Percentiles rank a stretch among this genome's conserved stretches.
Conservation (phyloP, 2,329 filamentous ascomycete species). For the Botrytis deweyae region DNA sequence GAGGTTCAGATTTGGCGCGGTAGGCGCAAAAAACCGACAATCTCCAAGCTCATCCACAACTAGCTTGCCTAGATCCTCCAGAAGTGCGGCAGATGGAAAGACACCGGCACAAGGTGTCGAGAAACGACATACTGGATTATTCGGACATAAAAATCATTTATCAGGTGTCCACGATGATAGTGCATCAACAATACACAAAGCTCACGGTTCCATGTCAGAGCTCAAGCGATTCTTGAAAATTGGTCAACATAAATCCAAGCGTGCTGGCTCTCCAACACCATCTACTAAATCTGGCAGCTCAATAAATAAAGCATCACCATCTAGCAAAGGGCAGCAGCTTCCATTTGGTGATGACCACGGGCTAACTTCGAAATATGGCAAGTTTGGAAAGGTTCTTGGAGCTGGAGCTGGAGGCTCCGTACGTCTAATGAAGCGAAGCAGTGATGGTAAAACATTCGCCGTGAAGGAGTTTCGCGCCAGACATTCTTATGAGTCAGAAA, state of each 20-base stretch:
- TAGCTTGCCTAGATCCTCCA: slow-evolving; percentile 48
- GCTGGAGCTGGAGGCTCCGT: slow-evolving; percentile 95
- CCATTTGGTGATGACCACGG: slow-evolving; percentile 96
- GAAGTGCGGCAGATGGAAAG: slow-evolving; percentile 42
- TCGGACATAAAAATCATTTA: slow-evolving; percentile 46
- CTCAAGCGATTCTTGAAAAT: slow-evolving; percentile 96
- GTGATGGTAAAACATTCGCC: slow-evolving; percentile 90
- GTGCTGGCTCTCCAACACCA: slow-evolving; percentile 62
- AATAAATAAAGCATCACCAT: slow-evolving; percentile 49
- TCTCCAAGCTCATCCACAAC: slow-evolving; percentile 55
- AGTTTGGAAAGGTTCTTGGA: slow-evolving; percentile 89
- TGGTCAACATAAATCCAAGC: slow-evolving; percentile 65
- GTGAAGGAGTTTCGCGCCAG: slow-evolving; percentile 95
- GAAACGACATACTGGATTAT: slow-evolving; percentile 52
- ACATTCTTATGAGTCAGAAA: slow-evolving; percentile 89
- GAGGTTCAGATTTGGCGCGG: slow-evolving; percentile 72
- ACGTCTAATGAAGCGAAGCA: slow-evolving; percentile 87
- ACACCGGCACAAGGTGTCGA: slow-evolving; percentile 46
- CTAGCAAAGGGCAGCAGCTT: slow-evolving; percentile 58
- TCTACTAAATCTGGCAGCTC: slow-evolving; percentile 45
- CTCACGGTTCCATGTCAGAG: slow-evolving; percentile 85
- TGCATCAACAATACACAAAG: slow-evolving; percentile 48
- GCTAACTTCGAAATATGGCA: slow-evolving; percentile 87
- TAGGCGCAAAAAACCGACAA: slow-evolving; percentile 66
- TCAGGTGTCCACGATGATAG: slow-evolving; percentile 48